Conservation (phyloP, 176 grass and related monocot genomes). For the Guadua angustifolia region DNA sequence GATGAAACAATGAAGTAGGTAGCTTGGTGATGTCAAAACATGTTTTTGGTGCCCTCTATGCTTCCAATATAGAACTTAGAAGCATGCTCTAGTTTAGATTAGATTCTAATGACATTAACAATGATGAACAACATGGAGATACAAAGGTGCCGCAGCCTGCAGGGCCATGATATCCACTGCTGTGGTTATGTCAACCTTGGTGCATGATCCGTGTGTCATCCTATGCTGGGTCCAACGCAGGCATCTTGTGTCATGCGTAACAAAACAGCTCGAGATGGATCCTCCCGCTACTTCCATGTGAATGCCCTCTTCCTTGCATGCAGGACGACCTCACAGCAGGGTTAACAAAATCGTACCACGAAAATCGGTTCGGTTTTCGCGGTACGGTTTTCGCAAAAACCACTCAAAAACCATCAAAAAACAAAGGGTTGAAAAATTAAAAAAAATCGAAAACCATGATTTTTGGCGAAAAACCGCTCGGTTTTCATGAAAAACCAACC, state of each 20-base stretch:
- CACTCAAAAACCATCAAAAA: no score
- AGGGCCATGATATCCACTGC: neutral
- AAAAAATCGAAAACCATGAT: no score
- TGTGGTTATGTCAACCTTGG: constrained; percentile 2
- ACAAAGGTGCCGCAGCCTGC: constrained; percentile 18
- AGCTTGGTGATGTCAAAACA: constrained; percentile 1
- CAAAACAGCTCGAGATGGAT: constrained; percentile 43
- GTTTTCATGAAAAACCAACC: no score
- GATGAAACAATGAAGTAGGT: neutral
- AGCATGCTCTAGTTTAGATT: constrained; percentile 40
- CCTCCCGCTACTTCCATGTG: constrained; percentile 46
- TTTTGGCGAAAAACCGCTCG: no score
- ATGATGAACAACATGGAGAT: constrained; percentile 11
- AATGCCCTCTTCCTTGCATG: constrained; percentile 28
- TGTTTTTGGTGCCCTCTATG: constrained; percentile 12
- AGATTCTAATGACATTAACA: constrained; percentile 27
- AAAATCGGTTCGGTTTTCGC: no score
- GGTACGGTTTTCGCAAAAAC: no score
- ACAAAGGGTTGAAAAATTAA: no score
- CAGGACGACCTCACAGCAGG: constrained; percentile 42
- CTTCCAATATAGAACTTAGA: constrained; percentile 2
- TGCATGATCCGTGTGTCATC: constrained; percentile 26
- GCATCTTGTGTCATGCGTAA: constrained; percentile 38
- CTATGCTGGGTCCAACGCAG: constrained; percentile 16
- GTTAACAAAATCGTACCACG: no score